These are phyloP conservation scores for Fragaria ananassa DNA, from an alignment of 306 rosid genomes.

Conservation along the genomic window DNA sequence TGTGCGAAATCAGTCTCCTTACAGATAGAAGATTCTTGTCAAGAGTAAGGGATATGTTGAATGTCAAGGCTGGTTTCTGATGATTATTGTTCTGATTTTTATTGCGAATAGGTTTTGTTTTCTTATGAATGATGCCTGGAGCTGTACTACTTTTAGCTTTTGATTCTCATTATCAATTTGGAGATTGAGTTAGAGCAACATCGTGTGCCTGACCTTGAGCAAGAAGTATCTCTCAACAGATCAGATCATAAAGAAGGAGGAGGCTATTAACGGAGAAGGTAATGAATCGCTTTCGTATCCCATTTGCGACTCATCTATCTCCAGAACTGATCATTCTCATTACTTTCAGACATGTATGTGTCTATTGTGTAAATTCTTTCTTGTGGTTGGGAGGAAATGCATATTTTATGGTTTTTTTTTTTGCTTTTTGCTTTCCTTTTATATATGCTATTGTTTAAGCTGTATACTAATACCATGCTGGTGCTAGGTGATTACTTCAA, in stretches of 20 bases:
- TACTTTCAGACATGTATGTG: not conserved
- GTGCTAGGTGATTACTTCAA: not conserved
- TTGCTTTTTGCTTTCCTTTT: not conserved
- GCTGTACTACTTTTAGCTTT: constrained; percentile 61
- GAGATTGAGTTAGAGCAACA: constrained; percentile 78
- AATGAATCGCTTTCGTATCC: constrained; percentile 7
- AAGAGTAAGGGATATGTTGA: not conserved
- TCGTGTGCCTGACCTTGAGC: constrained; percentile 55
- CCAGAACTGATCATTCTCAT: not conserved
- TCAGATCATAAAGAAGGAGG: constrained; percentile 54
- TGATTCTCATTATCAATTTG: constrained; percentile 63
- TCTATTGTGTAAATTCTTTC: not conserved
- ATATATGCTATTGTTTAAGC: not conserved
- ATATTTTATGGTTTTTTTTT: not conserved
- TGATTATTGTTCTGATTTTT: not conserved
- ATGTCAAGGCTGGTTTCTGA: not conserved
- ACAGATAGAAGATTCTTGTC: not conserved
- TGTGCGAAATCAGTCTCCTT: not conserved
- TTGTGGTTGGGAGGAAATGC: not conserved
- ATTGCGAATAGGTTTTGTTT: constrained; percentile 41
- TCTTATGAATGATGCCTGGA: constrained; percentile 50
- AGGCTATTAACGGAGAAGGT: constrained; percentile 71
- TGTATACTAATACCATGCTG: not conserved
- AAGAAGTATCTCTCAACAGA: constrained; percentile 43
- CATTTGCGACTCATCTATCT: not conserved